Conservation (phyloP, 108 stramenopile species). For the Poteriospumella lacustris region DNA sequence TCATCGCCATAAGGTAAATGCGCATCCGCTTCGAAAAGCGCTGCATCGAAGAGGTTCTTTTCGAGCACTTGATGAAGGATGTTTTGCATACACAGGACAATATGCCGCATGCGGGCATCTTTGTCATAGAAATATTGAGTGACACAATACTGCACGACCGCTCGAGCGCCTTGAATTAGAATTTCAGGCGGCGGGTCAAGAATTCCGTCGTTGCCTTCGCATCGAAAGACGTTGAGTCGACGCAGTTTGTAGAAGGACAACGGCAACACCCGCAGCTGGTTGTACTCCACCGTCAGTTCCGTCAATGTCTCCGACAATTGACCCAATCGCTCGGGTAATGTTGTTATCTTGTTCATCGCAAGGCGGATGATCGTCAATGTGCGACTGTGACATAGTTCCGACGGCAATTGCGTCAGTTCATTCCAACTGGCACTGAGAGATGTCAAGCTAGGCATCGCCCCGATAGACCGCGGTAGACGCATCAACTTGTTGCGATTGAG, state of each 20-base stretch:
- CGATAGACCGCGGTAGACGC: constrained; percentile 10
- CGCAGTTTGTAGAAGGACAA: neutral
- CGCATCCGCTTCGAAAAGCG: neutral
- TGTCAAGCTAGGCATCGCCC: constrained; percentile 2
- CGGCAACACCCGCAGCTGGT: neutral
- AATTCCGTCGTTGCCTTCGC: constrained; percentile 4
- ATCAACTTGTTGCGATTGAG: neutral
- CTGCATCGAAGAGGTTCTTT: neutral
- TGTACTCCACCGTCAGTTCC: constrained; percentile 19
- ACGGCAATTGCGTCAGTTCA: neutral
- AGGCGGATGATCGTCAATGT: neutral
- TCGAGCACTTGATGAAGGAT: neutral
- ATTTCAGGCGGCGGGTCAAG: constrained; percentile 5
- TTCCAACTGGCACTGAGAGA: neutral
- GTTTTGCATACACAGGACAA: neutral
- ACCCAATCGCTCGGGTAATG: constrained; percentile 1
- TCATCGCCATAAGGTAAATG: neutral
- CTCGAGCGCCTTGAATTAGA: neutral
- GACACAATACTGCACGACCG: neutral
- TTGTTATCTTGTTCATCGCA: neutral
- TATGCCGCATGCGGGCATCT: neutral
- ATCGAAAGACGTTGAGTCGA: neutral
- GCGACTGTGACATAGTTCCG: neutral
- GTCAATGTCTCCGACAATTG: neutral
- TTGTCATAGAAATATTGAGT: neutral